Base-by-base conservation (phyloP, 2,329 filamentous ascomycete genomes). In the Whalleya microplaca region DNA sequence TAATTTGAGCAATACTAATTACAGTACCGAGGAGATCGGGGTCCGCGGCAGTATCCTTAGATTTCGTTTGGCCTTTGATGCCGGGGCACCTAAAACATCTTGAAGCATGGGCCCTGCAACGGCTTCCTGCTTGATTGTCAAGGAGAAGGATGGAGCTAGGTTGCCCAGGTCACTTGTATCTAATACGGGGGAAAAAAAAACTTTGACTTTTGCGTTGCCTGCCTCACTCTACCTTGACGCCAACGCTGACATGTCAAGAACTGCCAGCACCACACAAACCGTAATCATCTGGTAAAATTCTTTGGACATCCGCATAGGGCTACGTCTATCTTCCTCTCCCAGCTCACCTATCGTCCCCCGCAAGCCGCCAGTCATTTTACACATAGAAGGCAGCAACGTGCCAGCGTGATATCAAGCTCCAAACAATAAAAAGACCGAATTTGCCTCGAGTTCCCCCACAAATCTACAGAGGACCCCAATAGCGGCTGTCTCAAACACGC, bases 51-150 rank as follows among this genome's bases (percentile, higher is more conserved):
- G 61, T 51, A 53, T 46, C 48, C 56, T 27, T 49, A 49, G 48
- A 60, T 53, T 59, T 66, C 32, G 64, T 65, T 63, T 68, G 61
- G 64, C 45, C 58, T 48, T 9, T 56, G 59, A 60, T 60, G 56
- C 54, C 63, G 58, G 57, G 56, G 47, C 18, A 61, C 55, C 60
- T 63, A 64, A 65, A 65, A 66, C 62, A 67, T 58, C 55, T 56
- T 62, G 63, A 67, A 62, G 63, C 63, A 64, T 64, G 55, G 59
- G 65, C 58, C 61, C 66, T 71, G 66, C 61, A 67, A 56, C 69
- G 72, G 71, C 68, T 71, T 61, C 68, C 67, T 73, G 69, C 71
- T 70, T 67, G 65, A 65, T 66, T 70, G 64, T 66, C 56, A 63
- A 53, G 51, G 50, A 58, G 45, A 59, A 59, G 56, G 53, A 58